Evolutionary conservation across 2,329 filamentous ascomycete species (phyloP).

Genomic region (Ophiostoma triangulosporum): DNA sequence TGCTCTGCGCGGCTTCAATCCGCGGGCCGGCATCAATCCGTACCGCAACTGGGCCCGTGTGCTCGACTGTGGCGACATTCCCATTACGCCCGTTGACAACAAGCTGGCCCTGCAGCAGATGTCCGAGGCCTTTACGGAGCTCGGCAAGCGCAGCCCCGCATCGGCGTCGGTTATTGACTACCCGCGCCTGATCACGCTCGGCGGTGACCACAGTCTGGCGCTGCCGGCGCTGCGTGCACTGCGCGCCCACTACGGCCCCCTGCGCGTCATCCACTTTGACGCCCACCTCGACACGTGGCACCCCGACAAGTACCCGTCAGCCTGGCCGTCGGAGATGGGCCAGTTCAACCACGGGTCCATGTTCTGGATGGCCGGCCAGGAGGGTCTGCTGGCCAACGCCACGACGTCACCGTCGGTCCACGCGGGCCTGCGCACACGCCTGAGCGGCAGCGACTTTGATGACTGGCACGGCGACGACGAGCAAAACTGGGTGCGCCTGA

Average conservation of each 20-base stretch:
- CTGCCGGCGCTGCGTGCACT: conserved; percentile 56
- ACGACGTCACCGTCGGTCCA: conserved; percentile 60
- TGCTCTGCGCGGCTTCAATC: conserved; percentile 68
- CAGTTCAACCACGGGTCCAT: conserved; percentile 82
- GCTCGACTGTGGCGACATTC: conserved; percentile 83
- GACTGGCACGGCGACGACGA: conserved; percentile 60
- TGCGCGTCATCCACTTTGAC: conserved; percentile 65
- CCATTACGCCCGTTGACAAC: conserved; percentile 78
- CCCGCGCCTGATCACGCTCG: conserved; percentile 53
- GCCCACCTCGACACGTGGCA: conserved; percentile 78
- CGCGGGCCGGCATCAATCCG: conserved; percentile 69
- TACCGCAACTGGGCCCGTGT: conserved; percentile 68
- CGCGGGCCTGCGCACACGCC: conserved; percentile 66
- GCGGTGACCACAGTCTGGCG: conserved; percentile 60
- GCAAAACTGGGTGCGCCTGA: conserved; percentile 69
- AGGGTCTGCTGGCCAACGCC: conserved; percentile 63
- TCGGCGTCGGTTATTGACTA: conserved; percentile 20
- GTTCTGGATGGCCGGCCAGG: conserved; percentile 77
- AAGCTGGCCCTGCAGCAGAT: conserved; percentile 69
- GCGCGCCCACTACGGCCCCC: conserved; percentile 46
- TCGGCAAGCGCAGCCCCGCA: conserved; percentile 32
- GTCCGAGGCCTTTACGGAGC: conserved; percentile 64
- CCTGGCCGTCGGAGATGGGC: conserved; percentile 56
- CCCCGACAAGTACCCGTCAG: conserved; percentile 63
- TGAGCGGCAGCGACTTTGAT: conserved; percentile 49